phyloP scores from a whole-genome alignment of 1,284 basidiomycete species.

The Cryptococcus sp. region DNA sequence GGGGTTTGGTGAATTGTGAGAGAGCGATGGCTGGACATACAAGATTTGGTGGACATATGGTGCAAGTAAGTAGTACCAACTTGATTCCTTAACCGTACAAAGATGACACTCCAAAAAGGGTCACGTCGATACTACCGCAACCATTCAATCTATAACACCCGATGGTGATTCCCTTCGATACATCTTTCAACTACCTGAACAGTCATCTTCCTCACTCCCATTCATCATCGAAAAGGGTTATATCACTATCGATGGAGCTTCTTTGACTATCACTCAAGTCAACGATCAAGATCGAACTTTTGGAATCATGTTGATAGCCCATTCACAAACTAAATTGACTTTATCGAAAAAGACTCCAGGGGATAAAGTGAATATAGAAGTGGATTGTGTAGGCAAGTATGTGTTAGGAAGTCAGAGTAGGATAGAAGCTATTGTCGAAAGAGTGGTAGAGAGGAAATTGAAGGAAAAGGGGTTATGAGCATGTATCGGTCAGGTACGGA shows the following conservation, averaged over 20 bases:
- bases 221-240: slow-evolving; percentile 97
- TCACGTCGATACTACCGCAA: slow-evolving; percentile 87
- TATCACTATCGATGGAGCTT: slow-evolving; percentile 89
- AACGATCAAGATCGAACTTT: slow-evolving; percentile 65
- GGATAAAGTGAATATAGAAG: slow-evolving; percentile 87
- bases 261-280: slow-evolving; percentile 83
- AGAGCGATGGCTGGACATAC: slow-evolving; percentile 89
- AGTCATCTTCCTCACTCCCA: slow-evolving; percentile 61
- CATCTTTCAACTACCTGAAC: slow-evolving; percentile 67
- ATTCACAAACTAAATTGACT: slow-evolving; percentile 86
- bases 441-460: slow-evolving; percentile 64
- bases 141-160: slow-evolving; percentile 58
- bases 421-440: slow-evolving; percentile 62
- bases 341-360: slow-evolving; percentile 71
- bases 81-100: neutral
- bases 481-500: neutral
- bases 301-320: slow-evolving; percentile 90
- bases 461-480: slow-evolving; percentile 26
- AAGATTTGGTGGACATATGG: slow-evolving; percentile 94
- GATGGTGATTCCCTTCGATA: slow-evolving; percentile 87
- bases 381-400: slow-evolving; percentile 52
- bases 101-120: slow-evolving; percentile 54
- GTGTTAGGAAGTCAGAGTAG: slow-evolving; percentile 62
- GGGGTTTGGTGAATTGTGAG: slow-evolving; percentile 86
- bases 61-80: slow-evolving; percentile 64